Evolutionary conservation across 192 early-diverging fungal species (phyloP).

Genomic region (Gorgonomyces haynaldii): DNA sequence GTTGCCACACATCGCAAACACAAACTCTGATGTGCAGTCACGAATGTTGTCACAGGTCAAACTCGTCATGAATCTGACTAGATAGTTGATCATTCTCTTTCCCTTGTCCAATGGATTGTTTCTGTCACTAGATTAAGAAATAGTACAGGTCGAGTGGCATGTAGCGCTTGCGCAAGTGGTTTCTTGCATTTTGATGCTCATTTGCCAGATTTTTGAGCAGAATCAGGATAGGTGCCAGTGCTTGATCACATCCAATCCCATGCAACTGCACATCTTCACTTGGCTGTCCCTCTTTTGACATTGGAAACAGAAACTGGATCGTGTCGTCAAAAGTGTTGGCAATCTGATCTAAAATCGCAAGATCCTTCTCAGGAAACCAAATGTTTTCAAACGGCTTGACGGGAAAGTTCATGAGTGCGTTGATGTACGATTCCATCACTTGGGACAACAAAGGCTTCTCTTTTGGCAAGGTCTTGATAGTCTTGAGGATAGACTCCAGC

Average conservation of each 20-base stretch:
- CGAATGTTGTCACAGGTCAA: conserved; percentile 44
- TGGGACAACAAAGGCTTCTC: not conserved
- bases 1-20: conserved; percentile 60
- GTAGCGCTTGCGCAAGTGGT: conserved; percentile 23
- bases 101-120: conserved; percentile 56
- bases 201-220: conserved; percentile 51
- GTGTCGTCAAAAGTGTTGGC: conserved; percentile 18
- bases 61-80: conserved; percentile 63
- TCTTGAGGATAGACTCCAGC: not conserved
- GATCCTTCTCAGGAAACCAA: conserved; percentile 23
- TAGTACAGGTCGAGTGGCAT: too few relatives aligned
- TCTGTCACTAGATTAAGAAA: conserved; percentile 59
- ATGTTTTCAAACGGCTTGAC: conserved; percentile 21
- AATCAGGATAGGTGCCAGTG: conserved; percentile 53
- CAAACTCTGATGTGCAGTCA: conserved; percentile 47
- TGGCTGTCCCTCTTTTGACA: conserved; percentile 12
- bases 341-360: conserved; percentile 9
- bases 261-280: conserved; percentile 18
- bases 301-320: not conserved
- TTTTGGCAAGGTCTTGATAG: not conserved
- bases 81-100: conserved; percentile 37
- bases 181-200: conserved; percentile 32
- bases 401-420: conserved; percentile 54
- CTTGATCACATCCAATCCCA: conserved; percentile 44
- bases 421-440: conserved; percentile 26